Evolutionary conservation across 169 alveolate genomes (phyloP), one percentile per base, ranked within the genome.

Genomic region (Eimeria falciformis): DNA sequence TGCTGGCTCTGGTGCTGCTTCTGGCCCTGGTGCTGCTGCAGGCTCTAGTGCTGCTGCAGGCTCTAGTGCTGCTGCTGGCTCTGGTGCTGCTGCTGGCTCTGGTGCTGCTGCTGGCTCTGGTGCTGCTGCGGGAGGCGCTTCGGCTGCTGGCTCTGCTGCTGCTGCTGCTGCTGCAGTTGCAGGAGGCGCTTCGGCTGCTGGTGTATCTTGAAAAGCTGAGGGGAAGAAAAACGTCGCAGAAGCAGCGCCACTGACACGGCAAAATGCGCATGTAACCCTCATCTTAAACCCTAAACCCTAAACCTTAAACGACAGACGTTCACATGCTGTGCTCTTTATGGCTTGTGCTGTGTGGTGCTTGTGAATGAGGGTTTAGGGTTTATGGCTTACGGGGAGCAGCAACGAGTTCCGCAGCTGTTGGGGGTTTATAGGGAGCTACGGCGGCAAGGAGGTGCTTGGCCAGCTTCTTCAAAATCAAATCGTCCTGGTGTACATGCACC

Each of bases 401-500:
- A 50, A 71, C 40, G 55, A 71, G 56, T 1, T 71, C 56, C 11
- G 83, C 9, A 12, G 83, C 56, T 33, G 58, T 3, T 9, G 83
- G 83, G 56, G 56, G 40, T 5, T 18, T 7, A 7, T 6, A 6
- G 11, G 83, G 83, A 3, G 56, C 5, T 37, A 71, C 83, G 5
- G 83, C 83, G 5, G 56, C 83, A 37, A 25, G 47, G 18, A 71
- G 23, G 29, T 71, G 83, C 3, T 5, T 25, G n/a, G 56, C 27
- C 29, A 71, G 17, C 56, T 71, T 71, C 58, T 29, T 40, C 29
- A 71, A 17, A 4, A 43, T 29, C 0, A n/a, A 50, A 71, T 71
- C 83, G 5, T 71, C 50, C 83, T 71, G 56, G 83, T 40, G 78
- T 71, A 37, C 83, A 43, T 71, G 40, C 83, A 71, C 56, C 78